A percentile compares a stretch with the other conserved stretches of the same genome.
phyloP scores from a whole-genome alignment of 1,139 yeast species.

The Yamadazyma kanchanaburiensis region DNA sequence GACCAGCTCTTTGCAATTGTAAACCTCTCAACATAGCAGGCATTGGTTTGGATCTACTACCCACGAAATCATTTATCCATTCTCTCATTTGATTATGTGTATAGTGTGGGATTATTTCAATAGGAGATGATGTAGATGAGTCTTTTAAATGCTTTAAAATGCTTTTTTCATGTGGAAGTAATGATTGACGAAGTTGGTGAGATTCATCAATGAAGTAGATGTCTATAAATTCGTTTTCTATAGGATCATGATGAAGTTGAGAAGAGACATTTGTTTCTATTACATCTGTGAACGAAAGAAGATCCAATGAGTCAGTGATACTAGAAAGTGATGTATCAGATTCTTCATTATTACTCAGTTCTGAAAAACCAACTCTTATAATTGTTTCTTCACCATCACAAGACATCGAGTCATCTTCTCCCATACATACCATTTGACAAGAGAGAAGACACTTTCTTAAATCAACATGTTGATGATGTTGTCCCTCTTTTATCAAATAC shows the following conservation, averaged over 20 bases:
- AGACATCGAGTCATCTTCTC: too few relatives aligned
- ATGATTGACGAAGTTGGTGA: constrained; percentile 16
- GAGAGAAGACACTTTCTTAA: constrained; percentile 52
- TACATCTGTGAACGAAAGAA: constrained; percentile 38
- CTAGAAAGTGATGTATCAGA: constrained; percentile 1
- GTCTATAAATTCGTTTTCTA: constrained; percentile 37
- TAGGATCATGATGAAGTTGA: constrained; percentile 29
- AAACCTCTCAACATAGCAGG: constrained; percentile 17
- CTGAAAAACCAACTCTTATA: neutral
- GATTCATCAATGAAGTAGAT: constrained; percentile 26
- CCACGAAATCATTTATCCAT: constrained; percentile 17
- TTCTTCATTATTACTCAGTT: neutral
- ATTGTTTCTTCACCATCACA: constrained; percentile 17
- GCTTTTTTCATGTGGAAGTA: constrained; percentile 32
- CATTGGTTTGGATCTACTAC: constrained; percentile 23
- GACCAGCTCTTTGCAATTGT: constrained; percentile 9
- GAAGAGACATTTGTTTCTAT: constrained; percentile 32
- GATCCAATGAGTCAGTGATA: constrained; percentile 22
- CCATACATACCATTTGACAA: constrained; percentile 60
- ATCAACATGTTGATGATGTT: constrained; percentile 31
- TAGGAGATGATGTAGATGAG: neutral
- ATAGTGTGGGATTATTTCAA: neutral
- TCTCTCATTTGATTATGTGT: constrained; percentile 15
- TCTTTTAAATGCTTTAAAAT: constrained; percentile 11
- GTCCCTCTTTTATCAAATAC: constrained; percentile 22